Evolutionary conservation across 2,329 filamentous ascomycete species (phyloP).

Genomic region (Alternaria hordeiaustralica): DNA sequence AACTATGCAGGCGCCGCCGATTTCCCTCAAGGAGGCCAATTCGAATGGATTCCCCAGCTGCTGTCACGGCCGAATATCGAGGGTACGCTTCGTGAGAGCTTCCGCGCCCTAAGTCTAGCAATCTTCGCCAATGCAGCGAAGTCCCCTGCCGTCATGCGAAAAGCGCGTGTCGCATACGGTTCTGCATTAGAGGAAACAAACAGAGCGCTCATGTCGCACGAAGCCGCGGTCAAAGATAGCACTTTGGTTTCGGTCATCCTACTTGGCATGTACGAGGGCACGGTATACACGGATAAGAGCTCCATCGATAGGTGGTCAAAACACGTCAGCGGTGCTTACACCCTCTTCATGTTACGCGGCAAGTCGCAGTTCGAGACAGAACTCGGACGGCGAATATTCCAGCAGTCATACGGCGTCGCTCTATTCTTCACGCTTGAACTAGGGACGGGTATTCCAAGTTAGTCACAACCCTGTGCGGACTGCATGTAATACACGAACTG

Average conservation of each 20-base stretch:
- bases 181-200: constrained; percentile 34
- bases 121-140: constrained; percentile 35
- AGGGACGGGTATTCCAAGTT: constrained; percentile 5
- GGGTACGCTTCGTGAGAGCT: constrained; percentile 28
- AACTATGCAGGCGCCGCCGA: constrained; percentile 34
- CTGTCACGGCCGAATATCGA: constrained; percentile 23
- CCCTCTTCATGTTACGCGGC: constrained; percentile 42
- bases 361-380: constrained; percentile 28
- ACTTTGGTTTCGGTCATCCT: constrained; percentile 40
- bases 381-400: constrained; percentile 34
- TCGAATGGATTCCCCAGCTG: constrained; percentile 35
- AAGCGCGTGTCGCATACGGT: constrained; percentile 34
- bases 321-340: constrained; percentile 43
- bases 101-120: constrained; percentile 34
- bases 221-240: constrained; percentile 30
- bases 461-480: background rate
- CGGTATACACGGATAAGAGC: constrained; percentile 31
- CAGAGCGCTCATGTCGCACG: constrained; percentile 22
- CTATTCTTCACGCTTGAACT: constrained; percentile 32
- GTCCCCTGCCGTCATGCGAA: constrained; percentile 26
- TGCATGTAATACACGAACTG: background rate
- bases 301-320: constrained; percentile 41
- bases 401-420: constrained; percentile 37
- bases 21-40: constrained; percentile 34
- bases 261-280: constrained; percentile 44